A percentile compares a stretch with the other conserved stretches of the same genome.
phyloP scores from a whole-genome alignment of 768 basidiomycete species.

The Mycena olivaceomarginata region DNA sequence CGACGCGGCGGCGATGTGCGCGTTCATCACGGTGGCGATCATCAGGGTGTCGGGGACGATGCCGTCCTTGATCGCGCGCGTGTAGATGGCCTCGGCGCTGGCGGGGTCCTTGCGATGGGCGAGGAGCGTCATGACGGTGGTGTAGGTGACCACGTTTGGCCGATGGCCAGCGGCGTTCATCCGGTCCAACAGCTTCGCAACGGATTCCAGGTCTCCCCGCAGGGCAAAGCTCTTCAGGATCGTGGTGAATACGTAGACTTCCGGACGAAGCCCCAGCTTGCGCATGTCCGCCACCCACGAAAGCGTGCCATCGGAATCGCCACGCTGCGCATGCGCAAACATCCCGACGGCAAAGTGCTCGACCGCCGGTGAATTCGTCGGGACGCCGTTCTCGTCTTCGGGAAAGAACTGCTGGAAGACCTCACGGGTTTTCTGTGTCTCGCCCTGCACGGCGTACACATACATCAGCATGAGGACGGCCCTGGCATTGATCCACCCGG shows the following conservation, averaged over 20 bases:
- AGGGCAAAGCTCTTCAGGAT: conserved; percentile 76
- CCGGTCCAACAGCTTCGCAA: conserved; percentile 70
- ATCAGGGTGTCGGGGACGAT: conserved; percentile 78
- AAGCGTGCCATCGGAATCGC: conserved; percentile 69
- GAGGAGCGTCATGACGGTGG: conserved; percentile 79
- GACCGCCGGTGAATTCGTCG: conserved; percentile 61
- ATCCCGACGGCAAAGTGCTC: conserved; percentile 76
- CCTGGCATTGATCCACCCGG: conserved; percentile 47
- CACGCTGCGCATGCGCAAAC: conserved; percentile 68
- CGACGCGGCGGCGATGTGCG: conserved; percentile 86
- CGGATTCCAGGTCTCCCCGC: conserved; percentile 72
- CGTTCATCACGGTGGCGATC: conserved; percentile 86
- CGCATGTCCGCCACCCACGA: conserved; percentile 74
- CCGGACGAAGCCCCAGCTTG: conserved; percentile 69
- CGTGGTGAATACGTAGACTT: conserved; percentile 74
- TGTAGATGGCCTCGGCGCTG: conserved; percentile 81
- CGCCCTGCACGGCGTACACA: conserved; percentile 70
- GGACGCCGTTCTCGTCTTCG: conserved; percentile 49
- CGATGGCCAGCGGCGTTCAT: conserved; percentile 73
- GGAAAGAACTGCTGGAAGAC: conserved; percentile 78
- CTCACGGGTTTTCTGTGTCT: conserved; percentile 61
- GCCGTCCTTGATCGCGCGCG: conserved; percentile 77
- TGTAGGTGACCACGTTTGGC: conserved; percentile 76
- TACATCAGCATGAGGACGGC: conserved; percentile 72
- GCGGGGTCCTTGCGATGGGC: conserved; percentile 76